Percentiles rank a stretch among this genome's conserved stretches.
These are phyloP conservation scores for Curvularia sp. DNA, from an alignment of 2,329 filamentous ascomycete species.

Conservation along the genomic window DNA sequence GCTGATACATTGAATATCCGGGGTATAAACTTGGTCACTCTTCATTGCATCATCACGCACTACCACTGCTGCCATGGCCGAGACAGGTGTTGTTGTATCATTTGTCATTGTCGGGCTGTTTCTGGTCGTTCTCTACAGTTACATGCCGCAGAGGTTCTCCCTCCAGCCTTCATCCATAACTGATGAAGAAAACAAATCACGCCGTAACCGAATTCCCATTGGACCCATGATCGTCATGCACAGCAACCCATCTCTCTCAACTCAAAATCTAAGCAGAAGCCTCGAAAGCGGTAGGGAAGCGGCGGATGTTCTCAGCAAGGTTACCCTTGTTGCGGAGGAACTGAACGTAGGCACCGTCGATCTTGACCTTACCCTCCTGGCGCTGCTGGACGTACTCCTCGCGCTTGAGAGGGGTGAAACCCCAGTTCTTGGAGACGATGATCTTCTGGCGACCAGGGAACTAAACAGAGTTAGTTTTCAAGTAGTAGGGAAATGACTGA, in stretches of 20 bases:
- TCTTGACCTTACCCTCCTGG: conserved; percentile 89
- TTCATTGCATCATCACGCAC: background rate
- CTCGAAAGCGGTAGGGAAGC: conserved; percentile 91
- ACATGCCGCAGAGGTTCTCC: conserved; percentile 31
- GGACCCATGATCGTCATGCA: conserved; percentile 41
- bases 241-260: conserved; percentile 28
- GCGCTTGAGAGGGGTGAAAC: conserved; percentile 96
- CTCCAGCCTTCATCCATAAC: conserved; percentile 45
- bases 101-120: conserved; percentile 46
- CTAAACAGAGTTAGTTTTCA: conserved; percentile 20
- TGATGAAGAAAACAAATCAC: conserved; percentile 46
- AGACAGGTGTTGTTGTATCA: conserved; percentile 30
- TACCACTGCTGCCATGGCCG: background rate
- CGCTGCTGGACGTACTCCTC: conserved; percentile 98
- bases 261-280: conserved; percentile 42
- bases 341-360: conserved; percentile 99
- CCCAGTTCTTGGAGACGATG: conserved; percentile 99
- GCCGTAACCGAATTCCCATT: conserved; percentile 49
- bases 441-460: conserved; percentile 99
- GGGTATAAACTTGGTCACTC: background rate
- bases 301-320: conserved; percentile 84
- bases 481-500: background rate
- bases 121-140: conserved; percentile 40
- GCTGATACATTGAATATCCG: background rate
- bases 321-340: conserved; percentile 95